Evolutionary conservation across 441 rosid species (phyloP).

Genomic region (Pelargonium myrrhifolium): DNA sequence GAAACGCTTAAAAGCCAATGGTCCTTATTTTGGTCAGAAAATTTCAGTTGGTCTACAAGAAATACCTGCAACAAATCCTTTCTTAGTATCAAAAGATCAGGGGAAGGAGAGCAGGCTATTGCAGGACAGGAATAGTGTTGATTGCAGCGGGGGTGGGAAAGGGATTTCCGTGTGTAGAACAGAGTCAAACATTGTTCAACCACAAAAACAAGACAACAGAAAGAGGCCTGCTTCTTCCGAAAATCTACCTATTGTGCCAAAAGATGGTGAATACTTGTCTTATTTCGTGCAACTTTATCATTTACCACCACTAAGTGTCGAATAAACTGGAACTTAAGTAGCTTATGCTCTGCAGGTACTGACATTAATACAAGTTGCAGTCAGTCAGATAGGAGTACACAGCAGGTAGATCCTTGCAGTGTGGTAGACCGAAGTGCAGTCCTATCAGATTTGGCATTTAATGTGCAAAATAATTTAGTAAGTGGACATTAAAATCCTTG

Average conservation of each 20-base stretch:
- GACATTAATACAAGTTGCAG: constrained; percentile 27
- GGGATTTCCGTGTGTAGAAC: constrained; percentile 27
- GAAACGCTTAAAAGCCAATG: constrained; percentile 52
- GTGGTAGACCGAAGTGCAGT: constrained; percentile 27
- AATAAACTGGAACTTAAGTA: constrained; percentile 8
- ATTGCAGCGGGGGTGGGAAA: constrained; percentile 23
- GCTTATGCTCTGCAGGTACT: constrained; percentile 41
- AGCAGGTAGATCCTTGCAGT: constrained; percentile 31
- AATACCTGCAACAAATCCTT: constrained; percentile 28
- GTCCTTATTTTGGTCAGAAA: constrained; percentile 32
- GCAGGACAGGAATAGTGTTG: constrained; percentile 23
- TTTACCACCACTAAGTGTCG: constrained; percentile 5
- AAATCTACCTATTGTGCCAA: constrained; percentile 24
- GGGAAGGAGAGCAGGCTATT: constrained; percentile 22
- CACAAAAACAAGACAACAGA: constrained; percentile 35
- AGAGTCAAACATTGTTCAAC: constrained; percentile 28
- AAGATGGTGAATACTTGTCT: constrained; percentile 25
- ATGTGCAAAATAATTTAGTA: constrained; percentile 33
- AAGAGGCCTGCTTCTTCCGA: constrained; percentile 28
- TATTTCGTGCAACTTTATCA: background rate
- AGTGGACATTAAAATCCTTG: constrained; percentile 16
- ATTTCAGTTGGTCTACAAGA: constrained; percentile 26
- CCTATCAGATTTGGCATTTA: constrained; percentile 25
- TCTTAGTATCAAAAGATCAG: constrained; percentile 28
- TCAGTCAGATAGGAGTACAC: constrained; percentile 32